These are phyloP conservation scores for Sabuloglossum arenarium DNA, from an alignment of 495 filamentous ascomycete genomes.

Conservation along the genomic window DNA sequence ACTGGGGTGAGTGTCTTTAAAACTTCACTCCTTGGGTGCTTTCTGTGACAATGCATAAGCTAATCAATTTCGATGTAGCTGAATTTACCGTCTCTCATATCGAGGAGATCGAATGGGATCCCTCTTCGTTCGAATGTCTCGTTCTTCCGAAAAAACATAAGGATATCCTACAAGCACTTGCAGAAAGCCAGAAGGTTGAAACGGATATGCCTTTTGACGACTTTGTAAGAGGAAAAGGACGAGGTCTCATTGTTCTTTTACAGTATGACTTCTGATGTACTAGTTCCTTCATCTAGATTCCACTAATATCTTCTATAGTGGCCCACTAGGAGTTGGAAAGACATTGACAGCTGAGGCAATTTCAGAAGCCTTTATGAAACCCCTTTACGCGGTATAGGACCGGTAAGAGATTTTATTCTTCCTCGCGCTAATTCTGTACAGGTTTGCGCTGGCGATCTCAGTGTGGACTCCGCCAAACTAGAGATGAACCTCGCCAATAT, in stretches of 20 bases:
- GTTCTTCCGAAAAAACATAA: too few species aligned
- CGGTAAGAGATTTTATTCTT: background rate
- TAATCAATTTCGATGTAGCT: slow-evolving; percentile 8
- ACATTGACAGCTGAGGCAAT: background rate
- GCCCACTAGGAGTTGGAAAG: background rate
- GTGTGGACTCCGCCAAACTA: background rate
- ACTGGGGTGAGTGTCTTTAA: slow-evolving; percentile 10
- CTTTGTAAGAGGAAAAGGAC: background rate
- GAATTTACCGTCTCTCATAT: slow-evolving; percentile 17
- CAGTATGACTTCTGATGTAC: background rate
- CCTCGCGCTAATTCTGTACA: background rate
- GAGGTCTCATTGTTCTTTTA: background rate
- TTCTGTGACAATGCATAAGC: background rate
- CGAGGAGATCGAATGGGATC: slow-evolving; percentile 15
- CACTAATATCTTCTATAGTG: background rate
- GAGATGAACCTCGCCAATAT: background rate
- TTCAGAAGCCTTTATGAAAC: background rate
- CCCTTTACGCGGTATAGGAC: background rate
- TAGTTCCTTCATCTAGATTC: background rate
- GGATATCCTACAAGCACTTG: slow-evolving; percentile 2
- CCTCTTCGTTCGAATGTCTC: background rate
- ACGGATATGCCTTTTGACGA: background rate
- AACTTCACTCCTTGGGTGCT: slow-evolving; percentile 7
- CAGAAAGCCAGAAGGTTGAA: background rate
- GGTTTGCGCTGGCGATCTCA: background rate